Conservation (phyloP, 371 early-diverging fungal genomes). For the Phascolomyces articulosus region DNA sequence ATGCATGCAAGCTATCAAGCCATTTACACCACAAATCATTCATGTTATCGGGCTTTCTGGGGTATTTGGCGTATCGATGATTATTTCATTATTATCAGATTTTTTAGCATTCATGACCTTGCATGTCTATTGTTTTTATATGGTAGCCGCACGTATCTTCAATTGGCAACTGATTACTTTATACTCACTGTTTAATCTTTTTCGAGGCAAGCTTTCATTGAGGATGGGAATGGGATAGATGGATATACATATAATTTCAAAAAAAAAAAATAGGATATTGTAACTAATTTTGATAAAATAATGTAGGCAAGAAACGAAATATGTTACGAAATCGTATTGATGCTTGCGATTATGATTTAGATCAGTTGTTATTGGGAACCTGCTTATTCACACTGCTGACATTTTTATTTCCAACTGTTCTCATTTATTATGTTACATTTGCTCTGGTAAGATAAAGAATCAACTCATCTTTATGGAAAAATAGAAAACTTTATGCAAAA, state of each 20-base stretch:
- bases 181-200: slow-evolving; percentile 87
- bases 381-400: slow-evolving; percentile 91
- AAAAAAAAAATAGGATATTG: no score
- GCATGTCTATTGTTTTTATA: slow-evolving; percentile 93
- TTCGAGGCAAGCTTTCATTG: slow-evolving; percentile 68
- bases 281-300: no score
- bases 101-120: slow-evolving; percentile 81
- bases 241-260: no score
- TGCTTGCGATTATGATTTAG: slow-evolving; percentile 91
- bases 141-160: slow-evolving; percentile 90
- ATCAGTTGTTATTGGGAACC: slow-evolving; percentile 94
- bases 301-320: slow-evolving; percentile 82
- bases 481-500: not conserved
- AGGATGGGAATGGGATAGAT: no score
- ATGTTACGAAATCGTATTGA: slow-evolving; percentile 93
- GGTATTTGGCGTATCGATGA: slow-evolving; percentile 84
- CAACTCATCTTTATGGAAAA: no score
- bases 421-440: slow-evolving; percentile 93
- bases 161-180: slow-evolving; percentile 88
- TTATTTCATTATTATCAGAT: slow-evolving; percentile 82
- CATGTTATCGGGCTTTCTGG: slow-evolving; percentile 79
- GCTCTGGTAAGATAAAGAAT: slow-evolving; percentile 70
- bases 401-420: slow-evolving; percentile 94
- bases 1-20: slow-evolving; percentile 57
- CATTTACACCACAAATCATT: slow-evolving; percentile 69